Conservation (phyloP, 208 protist genomes). For the Leishmania major region DNA sequence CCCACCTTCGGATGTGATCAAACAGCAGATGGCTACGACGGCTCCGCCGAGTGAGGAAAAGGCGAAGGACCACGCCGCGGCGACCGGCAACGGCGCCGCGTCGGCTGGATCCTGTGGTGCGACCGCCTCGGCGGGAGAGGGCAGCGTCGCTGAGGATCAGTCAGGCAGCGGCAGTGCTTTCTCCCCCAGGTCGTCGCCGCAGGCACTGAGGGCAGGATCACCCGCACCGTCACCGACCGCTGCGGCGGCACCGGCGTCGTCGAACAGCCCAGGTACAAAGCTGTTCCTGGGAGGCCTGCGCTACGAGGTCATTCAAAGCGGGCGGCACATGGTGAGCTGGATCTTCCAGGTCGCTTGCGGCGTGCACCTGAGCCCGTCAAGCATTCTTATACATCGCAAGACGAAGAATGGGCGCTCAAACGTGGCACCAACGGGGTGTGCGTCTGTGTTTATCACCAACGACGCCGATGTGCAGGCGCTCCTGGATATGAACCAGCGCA, state of each 20-base stretch:
- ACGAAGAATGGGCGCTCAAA: slow-evolving; percentile 48
- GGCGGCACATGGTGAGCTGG: slow-evolving; percentile 71
- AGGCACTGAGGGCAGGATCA: not conserved
- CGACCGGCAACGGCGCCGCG: not conserved
- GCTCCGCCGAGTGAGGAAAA: slow-evolving; percentile 4
- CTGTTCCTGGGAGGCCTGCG: slow-evolving; percentile 84
- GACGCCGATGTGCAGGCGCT: slow-evolving; percentile 51
- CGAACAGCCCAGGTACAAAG: slow-evolving; percentile 51
- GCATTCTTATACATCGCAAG: slow-evolving; percentile 82
- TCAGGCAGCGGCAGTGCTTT: not conserved
- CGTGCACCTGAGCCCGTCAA: slow-evolving; percentile 48
- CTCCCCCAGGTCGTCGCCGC: not conserved
- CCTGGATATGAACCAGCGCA: slow-evolving; percentile 72
- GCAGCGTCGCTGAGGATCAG: not conserved
- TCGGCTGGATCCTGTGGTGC: not conserved
- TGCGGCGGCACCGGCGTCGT: not conserved
- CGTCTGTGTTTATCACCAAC: slow-evolving; percentile 68
- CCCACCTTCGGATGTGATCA: slow-evolving; percentile 52
- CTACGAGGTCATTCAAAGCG: slow-evolving; percentile 84
- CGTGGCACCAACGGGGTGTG: slow-evolving; percentile 71
- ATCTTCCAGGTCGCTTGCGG: slow-evolving; percentile 67
- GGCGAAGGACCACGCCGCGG: slow-evolving; percentile 3
- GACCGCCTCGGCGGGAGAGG: not conserved
- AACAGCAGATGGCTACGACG: slow-evolving; percentile 28
- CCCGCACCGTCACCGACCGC: not conserved